Base-by-base conservation (phyloP, 1,139 yeast genomes). In the Candida tetrigidarum region DNA sequence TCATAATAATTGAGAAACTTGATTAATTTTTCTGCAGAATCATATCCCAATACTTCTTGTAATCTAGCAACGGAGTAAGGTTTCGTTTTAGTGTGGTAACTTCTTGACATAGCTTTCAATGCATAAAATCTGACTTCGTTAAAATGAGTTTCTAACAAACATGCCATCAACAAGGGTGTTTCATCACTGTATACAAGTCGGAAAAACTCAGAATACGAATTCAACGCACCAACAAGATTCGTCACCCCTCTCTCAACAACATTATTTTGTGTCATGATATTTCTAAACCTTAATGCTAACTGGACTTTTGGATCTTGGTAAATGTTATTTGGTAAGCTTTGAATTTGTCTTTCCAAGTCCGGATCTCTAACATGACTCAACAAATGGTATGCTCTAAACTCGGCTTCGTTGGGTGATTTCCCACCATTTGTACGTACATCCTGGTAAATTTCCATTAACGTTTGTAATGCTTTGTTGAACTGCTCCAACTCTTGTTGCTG, bases 401-500 rank as follows among this genome's bases (percentile, higher is more conserved):
- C 99, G 0, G 98, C 88, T 64, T 95, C 99, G 55, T 87, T 86
- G 0, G 95, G 91, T 44, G 88, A 80, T 14, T 49, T 59, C 0
- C 89, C 83, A 1, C 91, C 93, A 50, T 79, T 77, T 33, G 83
- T 78, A 39, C 96, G 70, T 8, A 86, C 84, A 56, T 89, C 96
- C 46, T 83, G 82, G 58, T 95, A 95, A 56, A 91, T 87, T 61
- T 95, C 97, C 14, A 89, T 79, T 32, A 95, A 71, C 0, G 99
- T 88, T 58, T 93, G 97, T 37, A 95, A 65, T 0, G 97, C 89
- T 60, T 95, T 95, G 60, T 90, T 91, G 59, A 93, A 79, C 62
- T 95, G 99, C 62, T 95, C 99, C 29, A 93, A 62, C 65, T 95
- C 99, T 62, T 93, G 99, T 62, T 95, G 99, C 55, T 88, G 89